Evolutionary conservation across 1,139 yeast genomes (phyloP), one percentile per base, ranked within the genome.

Genomic region (Yamadazyma pseudoaaseri): DNA sequence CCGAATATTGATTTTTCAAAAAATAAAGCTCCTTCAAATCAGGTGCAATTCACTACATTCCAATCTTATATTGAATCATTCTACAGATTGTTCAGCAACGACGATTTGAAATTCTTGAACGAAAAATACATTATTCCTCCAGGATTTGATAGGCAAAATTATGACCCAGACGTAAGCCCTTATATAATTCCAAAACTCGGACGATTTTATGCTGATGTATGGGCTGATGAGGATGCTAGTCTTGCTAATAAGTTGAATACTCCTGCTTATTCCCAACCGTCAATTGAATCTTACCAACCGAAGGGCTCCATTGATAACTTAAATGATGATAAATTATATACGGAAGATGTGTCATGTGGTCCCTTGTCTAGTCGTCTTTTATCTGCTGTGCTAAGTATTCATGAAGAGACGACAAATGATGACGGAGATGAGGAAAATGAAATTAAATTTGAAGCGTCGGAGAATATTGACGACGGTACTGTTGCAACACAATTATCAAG

Each of bases 41-140:
- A 92, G 61, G 95, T 92, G 14, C 97, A 89, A 51, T 89, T 86
- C 56, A 73, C 87, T 12, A 90, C 98, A 0, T 94, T 86, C 56
- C 83, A 86, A 43, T 65, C 92, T 1, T 87, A 84, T 46, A 73
- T 89, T 30, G 98, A 92, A 54, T 86, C 92, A 22, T 92, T 76
- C 54, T 90, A 84, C 60, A 70, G 96, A 38, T 75, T 76, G 5
- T 86, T 76, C 47, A 66, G 73, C 16, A 95, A 83, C 42, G 96
- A 89, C 24, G 98, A 92, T 53, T 54, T 89, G 27, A 79, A 81
- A 33, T 80, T 87, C 47, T 62, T 92, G 35, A 76, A 77, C 43
- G 82, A 78, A 43, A 78, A 78, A 41, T 65, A 67, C 39, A 66
- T 79, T 20, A 58, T 74, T 24, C 86, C 83, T 20, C 74, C 78